phyloP scores from a whole-genome alignment of 2,329 filamentous ascomycete genomes.

The Neonectria coccinea region DNA sequence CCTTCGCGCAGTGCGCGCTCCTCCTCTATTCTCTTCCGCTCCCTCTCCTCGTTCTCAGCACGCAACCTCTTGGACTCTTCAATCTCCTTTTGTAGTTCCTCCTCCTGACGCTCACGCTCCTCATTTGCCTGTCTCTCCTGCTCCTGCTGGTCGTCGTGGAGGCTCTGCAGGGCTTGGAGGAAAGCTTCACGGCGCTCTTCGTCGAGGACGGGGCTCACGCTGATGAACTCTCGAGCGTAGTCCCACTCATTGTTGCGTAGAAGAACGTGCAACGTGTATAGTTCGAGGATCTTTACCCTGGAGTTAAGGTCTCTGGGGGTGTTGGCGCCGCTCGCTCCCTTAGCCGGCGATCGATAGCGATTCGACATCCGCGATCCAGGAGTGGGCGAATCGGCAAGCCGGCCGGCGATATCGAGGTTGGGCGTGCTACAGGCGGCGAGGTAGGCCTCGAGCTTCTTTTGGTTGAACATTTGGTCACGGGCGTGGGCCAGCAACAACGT shows the following conservation, averaged over 20 bases:
- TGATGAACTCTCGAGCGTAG: constrained; percentile 92
- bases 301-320: constrained; percentile 87
- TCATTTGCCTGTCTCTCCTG: constrained; percentile 74
- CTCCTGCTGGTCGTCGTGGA: constrained; percentile 85
- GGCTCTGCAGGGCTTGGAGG: constrained; percentile 82
- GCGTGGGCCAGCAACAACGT: constrained; percentile 93
- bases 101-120: constrained; percentile 67
- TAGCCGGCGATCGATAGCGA: constrained; percentile 60
- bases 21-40: constrained; percentile 65
- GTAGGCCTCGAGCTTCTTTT: constrained; percentile 88
- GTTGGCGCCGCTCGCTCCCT: constrained; percentile 73
- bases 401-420: constrained; percentile 76
- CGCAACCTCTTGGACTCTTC: constrained; percentile 68
- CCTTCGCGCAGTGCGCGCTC: constrained; percentile 61
- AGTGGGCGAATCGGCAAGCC: constrained; percentile 63
- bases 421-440: constrained; percentile 81
- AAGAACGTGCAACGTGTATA: constrained; percentile 96
- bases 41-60: constrained; percentile 70
- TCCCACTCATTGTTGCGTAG: constrained; percentile 96
- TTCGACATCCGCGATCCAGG: constrained; percentile 51
- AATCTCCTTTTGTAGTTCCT: constrained; percentile 66
- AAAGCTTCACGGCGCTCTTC: constrained; percentile 93
- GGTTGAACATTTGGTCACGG: constrained; percentile 83
- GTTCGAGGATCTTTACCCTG: constrained; percentile 90
- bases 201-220: constrained; percentile 85